Evolutionary conservation across 139 green algal genomes (phyloP).

Genomic region (Chlamydomonas urium): DNA sequence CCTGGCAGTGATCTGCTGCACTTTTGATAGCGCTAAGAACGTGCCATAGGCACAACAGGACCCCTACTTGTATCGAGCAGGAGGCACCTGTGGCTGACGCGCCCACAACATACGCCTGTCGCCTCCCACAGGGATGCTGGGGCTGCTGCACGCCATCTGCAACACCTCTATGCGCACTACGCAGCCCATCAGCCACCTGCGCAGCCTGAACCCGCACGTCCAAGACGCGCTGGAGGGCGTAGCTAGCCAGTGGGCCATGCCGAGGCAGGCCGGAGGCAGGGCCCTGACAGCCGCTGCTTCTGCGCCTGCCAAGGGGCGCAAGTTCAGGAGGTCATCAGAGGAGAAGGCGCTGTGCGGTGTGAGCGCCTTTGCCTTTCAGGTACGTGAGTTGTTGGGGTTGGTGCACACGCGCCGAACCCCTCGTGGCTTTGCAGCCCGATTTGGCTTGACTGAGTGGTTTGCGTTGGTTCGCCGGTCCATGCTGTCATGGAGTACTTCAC

Average conservation of each 20-base stretch:
- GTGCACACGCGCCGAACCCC: no score
- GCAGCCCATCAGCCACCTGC: conserved; percentile 51
- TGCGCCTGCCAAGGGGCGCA: neutral
- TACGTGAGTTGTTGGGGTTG: no score
- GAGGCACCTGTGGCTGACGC: neutral
- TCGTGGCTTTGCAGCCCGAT: no score
- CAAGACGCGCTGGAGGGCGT: neutral
- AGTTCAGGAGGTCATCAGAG: neutral
- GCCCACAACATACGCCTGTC: conserved; percentile 43
- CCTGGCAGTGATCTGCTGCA: no score
- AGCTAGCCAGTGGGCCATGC: conserved; percentile 10
- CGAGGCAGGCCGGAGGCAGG: conserved; percentile 3
- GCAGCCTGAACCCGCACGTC: conserved; percentile 59
- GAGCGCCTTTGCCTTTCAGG: conserved; percentile 24
- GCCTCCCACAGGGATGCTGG: conserved; percentile 59
- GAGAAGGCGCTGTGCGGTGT: conserved; percentile 14
- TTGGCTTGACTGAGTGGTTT: no score
- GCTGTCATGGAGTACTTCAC: no score
- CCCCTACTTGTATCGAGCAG: neutral
- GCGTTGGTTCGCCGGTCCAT: no score
- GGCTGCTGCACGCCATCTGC: conserved; percentile 38
- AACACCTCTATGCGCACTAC: conserved; percentile 8
- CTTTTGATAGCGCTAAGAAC: no score
- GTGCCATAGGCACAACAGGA: no score
- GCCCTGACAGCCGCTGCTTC: no score